Evolutionary conservation across 2,329 filamentous ascomycete species (phyloP).

Genomic region (Celoporthe dispersa): DNA sequence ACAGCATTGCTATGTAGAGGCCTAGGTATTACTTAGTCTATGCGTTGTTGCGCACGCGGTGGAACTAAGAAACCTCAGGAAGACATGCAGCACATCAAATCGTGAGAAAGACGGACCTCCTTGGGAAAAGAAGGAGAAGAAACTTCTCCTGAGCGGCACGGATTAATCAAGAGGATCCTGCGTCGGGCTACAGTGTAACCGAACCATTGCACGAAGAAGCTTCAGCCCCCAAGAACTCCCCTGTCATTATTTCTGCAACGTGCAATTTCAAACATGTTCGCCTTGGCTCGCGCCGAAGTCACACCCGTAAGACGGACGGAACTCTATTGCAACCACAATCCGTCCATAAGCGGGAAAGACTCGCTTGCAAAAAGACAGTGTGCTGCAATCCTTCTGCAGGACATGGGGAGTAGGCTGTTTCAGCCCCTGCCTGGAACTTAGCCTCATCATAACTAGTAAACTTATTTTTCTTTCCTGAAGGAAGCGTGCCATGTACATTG

Average conservation of each 20-base stretch:
- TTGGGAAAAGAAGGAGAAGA: too few relatives aligned
- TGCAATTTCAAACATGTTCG: neutral
- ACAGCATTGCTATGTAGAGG: neutral
- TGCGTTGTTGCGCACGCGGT: neutral
- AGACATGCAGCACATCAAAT: neutral
- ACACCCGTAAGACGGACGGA: neutral
- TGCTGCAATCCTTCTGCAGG: neutral
- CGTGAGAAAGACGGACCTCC: neutral
- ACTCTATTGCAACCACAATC: neutral
- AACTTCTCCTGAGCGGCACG: neutral
- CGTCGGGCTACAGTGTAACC: neutral
- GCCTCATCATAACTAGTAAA: neutral
- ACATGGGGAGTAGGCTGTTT: neutral
- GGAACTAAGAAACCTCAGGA: neutral
- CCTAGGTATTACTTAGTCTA: neutral
- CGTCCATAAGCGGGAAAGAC: neutral
- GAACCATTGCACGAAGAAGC: neutral
- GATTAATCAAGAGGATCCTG: neutral
- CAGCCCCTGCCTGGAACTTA: neutral
- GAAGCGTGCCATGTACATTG: neutral
- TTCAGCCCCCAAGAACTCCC: neutral
- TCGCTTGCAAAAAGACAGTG: neutral
- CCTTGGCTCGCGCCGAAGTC: neutral
- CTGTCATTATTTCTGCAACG: neutral
- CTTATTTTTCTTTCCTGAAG: neutral